Percentiles rank a stretch among this genome's conserved stretches.
These are phyloP conservation scores for Lecanicillium sp. DNA, from an alignment of 2,329 filamentous ascomycete genomes.

Conservation along the genomic window DNA sequence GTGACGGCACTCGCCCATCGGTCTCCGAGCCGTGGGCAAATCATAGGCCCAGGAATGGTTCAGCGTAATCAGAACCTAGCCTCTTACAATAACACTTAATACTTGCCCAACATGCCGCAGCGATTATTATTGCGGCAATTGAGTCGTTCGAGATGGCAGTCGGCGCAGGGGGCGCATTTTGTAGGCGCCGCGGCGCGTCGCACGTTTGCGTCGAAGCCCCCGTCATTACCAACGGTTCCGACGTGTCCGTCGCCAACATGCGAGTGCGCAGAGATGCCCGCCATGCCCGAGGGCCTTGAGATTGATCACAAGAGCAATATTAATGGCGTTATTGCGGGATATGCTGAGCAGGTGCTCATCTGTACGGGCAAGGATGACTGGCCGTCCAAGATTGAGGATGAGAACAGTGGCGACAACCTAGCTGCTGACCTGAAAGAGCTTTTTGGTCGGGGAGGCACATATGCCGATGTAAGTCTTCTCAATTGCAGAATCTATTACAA, in stretches of 20 bases:
- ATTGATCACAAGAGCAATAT: slow-evolving; percentile 68
- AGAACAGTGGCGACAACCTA: slow-evolving; percentile 60
- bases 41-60: slow-evolving; percentile 8
- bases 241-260: slow-evolving; percentile 73
- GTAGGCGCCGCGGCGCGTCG: slow-evolving; percentile 4
- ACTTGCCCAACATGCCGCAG: slow-evolving; percentile 9
- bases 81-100: background rate
- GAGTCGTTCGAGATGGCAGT: background rate
- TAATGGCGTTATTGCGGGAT: slow-evolving; percentile 70
- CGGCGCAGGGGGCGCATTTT: background rate
- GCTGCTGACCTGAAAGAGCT: slow-evolving; percentile 67
- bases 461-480: slow-evolving; percentile 53
- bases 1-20: slow-evolving; percentile 11
- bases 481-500: too few relatives aligned
- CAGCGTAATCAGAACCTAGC: slow-evolving; percentile 10
- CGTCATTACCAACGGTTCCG: slow-evolving; percentile 38
- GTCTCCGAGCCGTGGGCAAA: slow-evolving; percentile 13
- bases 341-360: slow-evolving; percentile 76
- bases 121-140: slow-evolving; percentile 10
- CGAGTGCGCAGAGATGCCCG: slow-evolving; percentile 60
- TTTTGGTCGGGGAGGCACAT: slow-evolving; percentile 59
- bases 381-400: slow-evolving; percentile 78
- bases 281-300: slow-evolving; percentile 59
- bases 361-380: slow-evolving; percentile 78
- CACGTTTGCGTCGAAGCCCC: slow-evolving; percentile 15